A percentile compares a stretch with the other conserved stretches of the same genome.
Conservation (phyloP, 2,329 filamentous ascomycete genomes). For the Trichophyton simii region DNA sequence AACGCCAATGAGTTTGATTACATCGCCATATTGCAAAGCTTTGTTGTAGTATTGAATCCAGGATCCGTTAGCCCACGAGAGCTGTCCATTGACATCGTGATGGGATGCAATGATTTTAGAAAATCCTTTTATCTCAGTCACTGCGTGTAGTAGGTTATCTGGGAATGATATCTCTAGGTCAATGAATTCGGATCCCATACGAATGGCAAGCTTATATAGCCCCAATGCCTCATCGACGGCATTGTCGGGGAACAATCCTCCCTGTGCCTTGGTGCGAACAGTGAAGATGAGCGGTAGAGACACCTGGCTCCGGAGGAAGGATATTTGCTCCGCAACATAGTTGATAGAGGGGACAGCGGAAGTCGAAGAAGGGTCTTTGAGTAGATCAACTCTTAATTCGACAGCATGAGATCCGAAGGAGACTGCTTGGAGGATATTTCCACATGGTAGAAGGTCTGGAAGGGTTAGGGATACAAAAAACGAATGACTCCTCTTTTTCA, state of each 20-base stretch:
- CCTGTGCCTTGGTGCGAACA: conserved; percentile 71
- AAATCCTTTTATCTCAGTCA: conserved; percentile 56
- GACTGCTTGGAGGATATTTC: conserved; percentile 55
- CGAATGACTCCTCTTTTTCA: conserved; percentile 56
- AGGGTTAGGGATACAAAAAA: conserved; percentile 91
- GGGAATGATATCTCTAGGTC: conserved; percentile 86
- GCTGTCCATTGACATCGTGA: conserved; percentile 65
- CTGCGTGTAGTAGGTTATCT: conserved; percentile 56
- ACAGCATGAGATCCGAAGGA: conserved; percentile 83
- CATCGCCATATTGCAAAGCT: conserved; percentile 76
- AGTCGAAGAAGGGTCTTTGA: conserved; percentile 55
- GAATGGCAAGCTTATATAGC: conserved; percentile 66
- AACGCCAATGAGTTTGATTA: conserved; percentile 86
- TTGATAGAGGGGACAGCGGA: conserved; percentile 52
- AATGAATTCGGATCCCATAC: conserved; percentile 80
- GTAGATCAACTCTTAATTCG: conserved; percentile 81
- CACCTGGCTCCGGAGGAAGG: conserved; percentile 59
- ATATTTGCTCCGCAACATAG: conserved; percentile 69
- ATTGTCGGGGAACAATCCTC: conserved; percentile 73
- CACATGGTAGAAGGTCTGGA: conserved; percentile 54
- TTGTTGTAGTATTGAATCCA: conserved; percentile 87
- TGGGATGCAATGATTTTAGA: conserved; percentile 90
- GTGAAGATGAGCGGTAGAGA: conserved; percentile 84
- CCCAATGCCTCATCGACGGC: conserved; percentile 56
- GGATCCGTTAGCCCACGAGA: conserved; percentile 85